Evolutionary conservation across 2,329 filamentous ascomycete species (phyloP).

Genomic region (Byssothecium circinans): DNA sequence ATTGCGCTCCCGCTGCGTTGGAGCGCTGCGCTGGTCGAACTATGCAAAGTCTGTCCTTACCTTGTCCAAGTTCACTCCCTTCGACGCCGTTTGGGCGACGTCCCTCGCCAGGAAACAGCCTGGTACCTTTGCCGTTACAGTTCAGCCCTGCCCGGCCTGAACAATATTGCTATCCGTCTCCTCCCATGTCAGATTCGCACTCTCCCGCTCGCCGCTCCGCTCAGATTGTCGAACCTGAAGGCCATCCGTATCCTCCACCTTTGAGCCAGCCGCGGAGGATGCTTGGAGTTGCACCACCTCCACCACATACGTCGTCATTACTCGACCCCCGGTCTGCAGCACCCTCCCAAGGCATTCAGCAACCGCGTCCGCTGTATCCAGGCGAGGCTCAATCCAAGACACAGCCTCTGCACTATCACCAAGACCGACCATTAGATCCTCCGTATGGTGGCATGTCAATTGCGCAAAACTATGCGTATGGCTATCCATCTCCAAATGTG

Average conservation of each 20-base stretch:
- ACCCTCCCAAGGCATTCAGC: slow-evolving; percentile 19
- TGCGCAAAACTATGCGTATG: slow-evolving; percentile 33
- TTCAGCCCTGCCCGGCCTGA: slow-evolving; percentile 41
- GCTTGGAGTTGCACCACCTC: slow-evolving; percentile 27
- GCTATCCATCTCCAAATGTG: slow-evolving; percentile 27
- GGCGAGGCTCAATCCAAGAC: slow-evolving; percentile 29
- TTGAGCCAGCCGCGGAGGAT: slow-evolving; percentile 25
- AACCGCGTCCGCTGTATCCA: slow-evolving; percentile 34
- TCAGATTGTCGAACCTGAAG: slow-evolving; percentile 37
- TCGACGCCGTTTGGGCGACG: slow-evolving; percentile 42
- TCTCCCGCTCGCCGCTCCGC: slow-evolving; percentile 46
- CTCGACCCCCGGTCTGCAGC: slow-evolving; percentile 30
- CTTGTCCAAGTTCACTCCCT: slow-evolving; percentile 40
- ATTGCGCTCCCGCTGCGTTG: slow-evolving; percentile 39
- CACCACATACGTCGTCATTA: slow-evolving; percentile 25
- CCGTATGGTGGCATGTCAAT: slow-evolving; percentile 26
- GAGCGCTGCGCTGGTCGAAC: slow-evolving; percentile 42
- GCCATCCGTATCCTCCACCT: slow-evolving; percentile 29
- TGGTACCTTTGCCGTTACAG: slow-evolving; percentile 37
- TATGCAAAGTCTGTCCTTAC: slow-evolving; percentile 47
- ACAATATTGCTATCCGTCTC: slow-evolving; percentile 49
- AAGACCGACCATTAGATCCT: slow-evolving; percentile 27
- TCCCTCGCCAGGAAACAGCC: slow-evolving; percentile 39
- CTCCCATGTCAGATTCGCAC: slow-evolving; percentile 56
- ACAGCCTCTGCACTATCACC: slow-evolving; percentile 30